Conservation (phyloP, 495 filamentous ascomycete species). For the Neurospora sp. region DNA sequence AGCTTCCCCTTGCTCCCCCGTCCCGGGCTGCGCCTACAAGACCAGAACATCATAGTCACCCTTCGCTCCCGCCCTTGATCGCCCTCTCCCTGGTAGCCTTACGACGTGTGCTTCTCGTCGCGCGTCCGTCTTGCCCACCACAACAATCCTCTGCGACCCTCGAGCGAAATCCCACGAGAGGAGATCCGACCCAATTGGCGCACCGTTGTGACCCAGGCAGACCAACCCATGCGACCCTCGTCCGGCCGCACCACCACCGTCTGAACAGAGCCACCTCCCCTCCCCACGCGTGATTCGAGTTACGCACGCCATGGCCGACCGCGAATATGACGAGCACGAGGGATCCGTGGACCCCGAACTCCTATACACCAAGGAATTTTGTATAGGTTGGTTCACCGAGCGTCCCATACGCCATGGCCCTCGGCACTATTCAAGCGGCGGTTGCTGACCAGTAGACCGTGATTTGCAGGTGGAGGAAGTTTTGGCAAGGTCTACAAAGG, state of each 20-base stretch:
- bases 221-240: not conserved
- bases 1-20: not conserved
- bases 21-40: not conserved
- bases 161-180: not conserved
- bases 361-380: constrained; percentile 86
- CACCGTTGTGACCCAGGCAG: not conserved
- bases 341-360: constrained; percentile 65
- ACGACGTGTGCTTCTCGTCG: not conserved
- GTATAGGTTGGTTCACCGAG: constrained; percentile 59
- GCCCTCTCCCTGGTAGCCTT: not conserved
- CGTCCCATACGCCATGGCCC: not conserved
- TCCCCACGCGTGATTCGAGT: not conserved
- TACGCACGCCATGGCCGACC: constrained; percentile 28
- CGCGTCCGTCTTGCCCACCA: not conserved
- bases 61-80: not conserved
- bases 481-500: constrained; percentile 96
- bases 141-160: not conserved
- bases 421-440: not conserved
- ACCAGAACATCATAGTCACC: not conserved
- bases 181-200: not conserved
- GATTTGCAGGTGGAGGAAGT: constrained; percentile 59
- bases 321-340: constrained; percentile 32
- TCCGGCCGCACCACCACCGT: not conserved
- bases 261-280: not conserved
- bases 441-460: not conserved